Percentiles rank a stretch among this genome's conserved stretches.
These are phyloP conservation scores for Penicillium sp. DNA, from an alignment of 2,329 filamentous ascomycete species.

Conservation along the genomic window DNA sequence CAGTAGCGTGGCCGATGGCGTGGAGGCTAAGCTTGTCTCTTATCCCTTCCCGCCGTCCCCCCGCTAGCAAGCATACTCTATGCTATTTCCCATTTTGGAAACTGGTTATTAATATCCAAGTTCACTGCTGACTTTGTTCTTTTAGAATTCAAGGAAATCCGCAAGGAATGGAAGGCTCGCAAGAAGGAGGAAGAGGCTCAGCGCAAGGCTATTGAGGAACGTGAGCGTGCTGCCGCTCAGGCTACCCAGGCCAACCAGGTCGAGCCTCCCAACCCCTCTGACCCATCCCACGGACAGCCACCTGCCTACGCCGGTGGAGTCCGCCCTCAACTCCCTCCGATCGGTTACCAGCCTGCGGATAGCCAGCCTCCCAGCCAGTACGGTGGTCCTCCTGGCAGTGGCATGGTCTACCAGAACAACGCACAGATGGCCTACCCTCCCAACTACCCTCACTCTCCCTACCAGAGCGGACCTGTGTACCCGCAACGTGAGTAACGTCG, in stretches of 20 bases:
- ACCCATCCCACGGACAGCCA: slow-evolving; percentile 38
- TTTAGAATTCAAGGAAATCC: slow-evolving; percentile 95
- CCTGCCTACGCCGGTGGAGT: slow-evolving; percentile 43
- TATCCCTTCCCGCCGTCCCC: slow-evolving; percentile 15
- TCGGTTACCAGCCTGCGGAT: slow-evolving; percentile 58
- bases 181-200: slow-evolving; percentile 96
- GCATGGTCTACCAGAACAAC: slow-evolving; percentile 43
- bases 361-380: slow-evolving; percentile 54
- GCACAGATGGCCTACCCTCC: slow-evolving; percentile 42
- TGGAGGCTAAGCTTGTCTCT: slow-evolving; percentile 38
- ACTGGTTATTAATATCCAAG: slow-evolving; percentile 1
- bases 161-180: slow-evolving; percentile 97
- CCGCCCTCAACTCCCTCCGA: slow-evolving; percentile 62
- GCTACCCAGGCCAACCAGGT: slow-evolving; percentile 36
- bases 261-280: slow-evolving; percentile 44
- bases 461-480: slow-evolving; percentile 45
- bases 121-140: slow-evolving; percentile 17
- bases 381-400: slow-evolving; percentile 46
- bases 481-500: slow-evolving; percentile 42
- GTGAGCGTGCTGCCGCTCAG: slow-evolving; percentile 57
- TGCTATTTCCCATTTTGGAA: background rate
- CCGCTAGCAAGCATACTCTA: background rate
- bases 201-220: slow-evolving; percentile 83
- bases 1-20: slow-evolving; percentile 45
- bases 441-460: slow-evolving; percentile 45